Conservation (phyloP, 2,329 filamentous ascomycete species). For the Clarireedia homoeocarpa region DNA sequence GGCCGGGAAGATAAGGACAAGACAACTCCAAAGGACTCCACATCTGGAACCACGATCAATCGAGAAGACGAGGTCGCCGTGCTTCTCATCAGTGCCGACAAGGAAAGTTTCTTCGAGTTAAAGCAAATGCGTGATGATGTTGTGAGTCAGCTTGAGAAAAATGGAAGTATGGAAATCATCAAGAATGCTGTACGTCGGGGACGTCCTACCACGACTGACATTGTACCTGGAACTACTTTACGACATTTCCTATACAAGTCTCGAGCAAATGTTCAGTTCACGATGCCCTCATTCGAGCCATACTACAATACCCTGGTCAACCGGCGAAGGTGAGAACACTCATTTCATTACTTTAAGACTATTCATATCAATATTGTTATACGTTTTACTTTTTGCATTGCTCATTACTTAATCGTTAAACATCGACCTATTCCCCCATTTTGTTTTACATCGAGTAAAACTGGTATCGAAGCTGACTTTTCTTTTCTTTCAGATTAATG, state of each 20-base stretch:
- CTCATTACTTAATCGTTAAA: too few relatives aligned
- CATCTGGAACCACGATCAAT: conserved; percentile 35
- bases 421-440: not conserved
- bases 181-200: conserved; percentile 61
- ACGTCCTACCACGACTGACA: conserved; percentile 62
- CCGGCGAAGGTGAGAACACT: conserved; percentile 46
- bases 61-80: conserved; percentile 80
- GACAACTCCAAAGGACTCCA: conserved; percentile 56
- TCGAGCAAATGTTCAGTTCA: conserved; percentile 88
- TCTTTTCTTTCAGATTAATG: conserved; percentile 50
- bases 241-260: conserved; percentile 97
- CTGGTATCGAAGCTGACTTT: conserved; percentile 8
- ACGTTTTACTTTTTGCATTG: too few relatives aligned
- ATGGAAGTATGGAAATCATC: conserved; percentile 68
- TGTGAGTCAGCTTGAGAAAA: conserved; percentile 63
- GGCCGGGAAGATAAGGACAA: conserved; percentile 40
- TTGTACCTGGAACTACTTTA: conserved; percentile 72
- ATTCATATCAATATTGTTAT: not conserved
- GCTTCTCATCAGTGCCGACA: conserved; percentile 84
- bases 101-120: conserved; percentile 87
- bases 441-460: not conserved
- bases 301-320: conserved; percentile 54
- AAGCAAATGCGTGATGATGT: conserved; percentile 63
- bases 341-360: conserved; percentile 6
- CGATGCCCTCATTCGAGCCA: conserved; percentile 74